Evolutionary conservation across 352 stramenopile genomes (phyloP).

Genomic region (Pseudoperonospora humuli): DNA sequence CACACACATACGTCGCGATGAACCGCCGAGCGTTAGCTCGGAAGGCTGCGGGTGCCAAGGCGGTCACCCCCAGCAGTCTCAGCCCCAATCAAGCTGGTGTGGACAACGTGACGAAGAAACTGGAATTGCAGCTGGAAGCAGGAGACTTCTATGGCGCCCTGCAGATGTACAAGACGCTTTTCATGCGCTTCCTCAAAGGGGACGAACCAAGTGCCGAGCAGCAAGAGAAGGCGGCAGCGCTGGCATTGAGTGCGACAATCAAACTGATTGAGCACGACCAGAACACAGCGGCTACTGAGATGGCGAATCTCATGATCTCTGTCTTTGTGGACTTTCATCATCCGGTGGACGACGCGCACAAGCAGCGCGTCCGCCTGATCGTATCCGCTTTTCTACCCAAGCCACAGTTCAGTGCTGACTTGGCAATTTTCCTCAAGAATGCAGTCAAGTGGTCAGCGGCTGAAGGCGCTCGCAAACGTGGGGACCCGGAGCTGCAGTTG

Average conservation of each 20-base stretch:
- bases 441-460: conserved; percentile 76
- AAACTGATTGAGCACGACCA: conserved; percentile 70
- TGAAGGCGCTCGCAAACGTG: conserved; percentile 62
- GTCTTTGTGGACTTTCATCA: conserved; percentile 67
- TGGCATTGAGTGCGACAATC: conserved; percentile 60
- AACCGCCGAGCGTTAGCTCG: conserved; percentile 67
- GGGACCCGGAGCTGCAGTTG: conserved; percentile 70
- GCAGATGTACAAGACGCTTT: conserved; percentile 89
- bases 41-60: conserved; percentile 48
- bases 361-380: conserved; percentile 65
- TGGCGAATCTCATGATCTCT: conserved; percentile 68
- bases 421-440: conserved; percentile 65
- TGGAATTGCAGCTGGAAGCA: conserved; percentile 59
- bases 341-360: conserved; percentile 61
- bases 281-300: conserved; percentile 72
- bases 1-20: conserved; percentile 27
- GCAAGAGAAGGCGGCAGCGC: conserved; percentile 53
- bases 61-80: conserved; percentile 7
- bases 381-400: conserved; percentile 51
- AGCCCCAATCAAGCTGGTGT: conserved; percentile 41
- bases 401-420: conserved; percentile 60
- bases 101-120: conserved; percentile 72
- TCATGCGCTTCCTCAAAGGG: conserved; percentile 79
- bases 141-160: conserved; percentile 83
- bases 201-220: conserved; percentile 41